Evolutionary conservation across 225 moss, liverwort and hornwort genomes (phyloP), one percentile per base, ranked within the genome.

Genomic region (Climacium dendroides): DNA sequence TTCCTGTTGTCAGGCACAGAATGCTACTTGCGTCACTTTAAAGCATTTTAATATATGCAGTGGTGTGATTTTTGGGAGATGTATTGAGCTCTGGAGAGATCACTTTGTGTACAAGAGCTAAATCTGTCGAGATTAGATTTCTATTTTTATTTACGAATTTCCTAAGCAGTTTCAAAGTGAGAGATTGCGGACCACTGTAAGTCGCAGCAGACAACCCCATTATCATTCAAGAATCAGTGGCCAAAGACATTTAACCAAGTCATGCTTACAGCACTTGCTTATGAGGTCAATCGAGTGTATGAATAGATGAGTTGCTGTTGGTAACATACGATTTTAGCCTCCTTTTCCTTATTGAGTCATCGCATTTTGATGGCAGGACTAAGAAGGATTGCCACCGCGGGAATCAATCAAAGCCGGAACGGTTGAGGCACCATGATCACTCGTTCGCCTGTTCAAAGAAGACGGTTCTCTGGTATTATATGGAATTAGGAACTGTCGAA

Each of bases 391-490:
- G 81, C 63, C 52, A 50, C 50, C 54, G 37, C 37, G 60, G 62
- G 60, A 74, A 71, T 47, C 86, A 82, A 85, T 89, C 85, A 30
- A 79, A 86, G 87, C 80, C 80, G 69, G 66, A 89, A 69, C 60
- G 53, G 59, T 69, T 84, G 70, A 74, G 81, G 65, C 71, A 88
- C 13, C 59, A 92, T 92, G 92, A 89, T 92, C 76, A 83, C 91
- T 89, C 89, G 87, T 80, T 87, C 92, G 58, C 92, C 91, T 80
- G 85, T 91, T 83, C 92, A 88, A 89, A 85, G 91, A 80, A 85
- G 86, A 83, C 89, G 80, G 30, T 89, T 87, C 63, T 83, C 89
- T 80, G 91, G 91, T 92, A 92, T 26, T 62, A 48, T 69, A 54
- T 83, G 74, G 65, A 72, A 83, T 74, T 82, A 70, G 85, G 54